Conservation (phyloP, 2,329 filamentous ascomycete genomes). For the Neoscytalidium dimidiatum region DNA sequence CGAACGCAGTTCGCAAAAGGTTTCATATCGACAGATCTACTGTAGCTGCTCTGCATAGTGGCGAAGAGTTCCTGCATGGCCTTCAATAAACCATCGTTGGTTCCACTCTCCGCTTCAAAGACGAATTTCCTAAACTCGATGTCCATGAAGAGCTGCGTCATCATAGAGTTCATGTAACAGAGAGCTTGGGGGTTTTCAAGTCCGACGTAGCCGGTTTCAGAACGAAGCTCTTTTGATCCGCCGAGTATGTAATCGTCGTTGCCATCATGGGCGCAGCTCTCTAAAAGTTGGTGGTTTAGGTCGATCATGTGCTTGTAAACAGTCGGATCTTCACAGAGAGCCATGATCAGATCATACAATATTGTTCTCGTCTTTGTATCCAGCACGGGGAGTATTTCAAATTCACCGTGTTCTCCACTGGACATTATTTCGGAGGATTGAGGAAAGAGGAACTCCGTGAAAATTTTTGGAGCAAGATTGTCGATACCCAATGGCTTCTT, state of each 20-base stretch:
- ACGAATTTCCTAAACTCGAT: constrained; percentile 83
- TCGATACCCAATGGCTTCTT: constrained; percentile 36
- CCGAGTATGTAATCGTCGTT: constrained; percentile 60
- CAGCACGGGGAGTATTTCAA: constrained; percentile 32
- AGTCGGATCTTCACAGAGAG: constrained; percentile 32
- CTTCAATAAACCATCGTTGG: constrained; percentile 62
- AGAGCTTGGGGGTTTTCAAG: constrained; percentile 93
- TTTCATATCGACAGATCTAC: constrained; percentile 71
- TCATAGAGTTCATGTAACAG: constrained; percentile 92
- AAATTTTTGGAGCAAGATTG: constrained; percentile 26
- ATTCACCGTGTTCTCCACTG: not conserved
- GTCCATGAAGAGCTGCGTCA: constrained; percentile 97
- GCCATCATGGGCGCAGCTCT: constrained; percentile 27
- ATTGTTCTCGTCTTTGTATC: constrained; percentile 37
- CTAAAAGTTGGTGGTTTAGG: constrained; percentile 31
- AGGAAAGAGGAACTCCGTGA: constrained; percentile 39
- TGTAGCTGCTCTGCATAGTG: constrained; percentile 79
- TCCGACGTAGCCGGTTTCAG: constrained; percentile 80
- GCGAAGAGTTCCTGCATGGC: constrained; percentile 83
- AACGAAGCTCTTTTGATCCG: constrained; percentile 67
- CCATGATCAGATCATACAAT: constrained; percentile 39
- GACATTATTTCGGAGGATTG: constrained; percentile 1
- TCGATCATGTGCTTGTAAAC: constrained; percentile 31
- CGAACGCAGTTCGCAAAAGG: constrained; percentile 74
- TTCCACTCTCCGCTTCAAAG: constrained; percentile 56